Percentiles rank a stretch among this genome's conserved stretches.
phyloP scores from a whole-genome alignment of 2,329 filamentous ascomycete genomes.

The Colletotrichum sp. region DNA sequence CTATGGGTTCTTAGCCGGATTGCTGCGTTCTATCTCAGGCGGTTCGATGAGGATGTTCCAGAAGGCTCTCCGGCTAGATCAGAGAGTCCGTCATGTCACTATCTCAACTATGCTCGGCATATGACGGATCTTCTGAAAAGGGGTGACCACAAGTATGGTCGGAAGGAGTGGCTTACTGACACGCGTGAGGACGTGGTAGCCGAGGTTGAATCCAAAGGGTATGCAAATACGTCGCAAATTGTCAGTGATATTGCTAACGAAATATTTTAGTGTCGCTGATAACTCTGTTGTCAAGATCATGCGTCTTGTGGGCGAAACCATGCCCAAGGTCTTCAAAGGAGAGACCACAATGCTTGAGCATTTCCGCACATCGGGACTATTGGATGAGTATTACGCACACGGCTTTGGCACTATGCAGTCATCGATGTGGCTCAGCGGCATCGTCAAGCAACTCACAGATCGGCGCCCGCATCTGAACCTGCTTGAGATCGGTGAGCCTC shows the following conservation, averaged over 20 bases:
- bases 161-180: constrained; percentile 2
- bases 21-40: neutral
- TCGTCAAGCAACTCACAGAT: constrained; percentile 26
- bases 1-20: neutral
- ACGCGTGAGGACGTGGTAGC: neutral
- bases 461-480: neutral
- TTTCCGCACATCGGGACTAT: constrained; percentile 36
- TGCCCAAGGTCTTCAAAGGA: constrained; percentile 37
- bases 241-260: neutral
- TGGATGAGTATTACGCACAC: constrained; percentile 37
- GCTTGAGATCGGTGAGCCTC: neutral
- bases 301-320: neutral
- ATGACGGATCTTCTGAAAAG: constrained; percentile 29
- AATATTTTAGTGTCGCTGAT: neutral
- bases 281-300: neutral
- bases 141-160: constrained; percentile 24
- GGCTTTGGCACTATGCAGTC: constrained; percentile 23
- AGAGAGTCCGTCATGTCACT: neutral
- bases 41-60: neutral
- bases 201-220: neutral
- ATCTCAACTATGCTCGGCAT: constrained; percentile 2
- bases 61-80: neutral
- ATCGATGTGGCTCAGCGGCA: constrained; percentile 41
- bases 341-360: constrained; percentile 40
- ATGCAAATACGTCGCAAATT: neutral